These are phyloP conservation scores for Pisolithus microcarpus DNA, from an alignment of 768 basidiomycete genomes.

Conservation along the genomic window DNA sequence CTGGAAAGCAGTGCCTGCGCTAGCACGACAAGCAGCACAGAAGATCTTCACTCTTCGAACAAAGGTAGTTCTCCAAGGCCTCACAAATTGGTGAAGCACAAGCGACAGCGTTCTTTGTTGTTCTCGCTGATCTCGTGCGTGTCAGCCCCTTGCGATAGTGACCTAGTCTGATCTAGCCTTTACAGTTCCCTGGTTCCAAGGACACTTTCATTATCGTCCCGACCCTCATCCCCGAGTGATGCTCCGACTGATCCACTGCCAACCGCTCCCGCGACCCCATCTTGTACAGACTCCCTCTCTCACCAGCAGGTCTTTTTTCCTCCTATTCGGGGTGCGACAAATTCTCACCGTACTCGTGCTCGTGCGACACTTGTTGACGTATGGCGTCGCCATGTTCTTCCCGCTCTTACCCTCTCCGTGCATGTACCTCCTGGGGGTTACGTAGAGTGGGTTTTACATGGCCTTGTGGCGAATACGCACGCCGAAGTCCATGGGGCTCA, in stretches of 20 bases:
- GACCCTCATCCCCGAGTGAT: constrained; percentile 14
- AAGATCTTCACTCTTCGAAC: constrained; percentile 6
- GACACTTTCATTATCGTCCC: constrained; percentile 20
- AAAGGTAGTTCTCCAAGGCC: constrained; percentile 17
- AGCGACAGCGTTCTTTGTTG: constrained; percentile 63
- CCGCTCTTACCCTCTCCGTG: constrained; percentile 33
- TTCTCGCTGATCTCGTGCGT: constrained; percentile 61
- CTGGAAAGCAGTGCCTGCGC: constrained; percentile 21
- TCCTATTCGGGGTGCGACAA: constrained; percentile 20
- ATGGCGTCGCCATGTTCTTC: constrained; percentile 55
- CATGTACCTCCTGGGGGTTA: constrained; percentile 28
- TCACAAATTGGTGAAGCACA: constrained; percentile 43
- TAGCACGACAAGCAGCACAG: constrained; percentile 13
- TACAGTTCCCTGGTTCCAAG: constrained; percentile 27
- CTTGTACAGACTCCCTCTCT: constrained; percentile 20
- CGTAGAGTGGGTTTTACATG: constrained; percentile 25
- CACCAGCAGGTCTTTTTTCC: constrained; percentile 8
- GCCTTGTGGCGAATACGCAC: constrained; percentile 15
- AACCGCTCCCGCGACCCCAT: constrained; percentile 21
- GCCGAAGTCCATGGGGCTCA: constrained; percentile 13
- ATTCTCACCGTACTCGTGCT: constrained; percentile 51
- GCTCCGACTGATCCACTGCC: constrained; percentile 18
- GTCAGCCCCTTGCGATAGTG: neutral
- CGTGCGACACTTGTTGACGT: constrained; percentile 62
- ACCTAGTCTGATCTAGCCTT: constrained; percentile 3